A percentile compares a stretch with the other conserved stretches of the same genome.
These are phyloP conservation scores for Paraurostyla sp. DNA, from an alignment of 73 alveolate genomes.

Conservation along the genomic window DNA sequence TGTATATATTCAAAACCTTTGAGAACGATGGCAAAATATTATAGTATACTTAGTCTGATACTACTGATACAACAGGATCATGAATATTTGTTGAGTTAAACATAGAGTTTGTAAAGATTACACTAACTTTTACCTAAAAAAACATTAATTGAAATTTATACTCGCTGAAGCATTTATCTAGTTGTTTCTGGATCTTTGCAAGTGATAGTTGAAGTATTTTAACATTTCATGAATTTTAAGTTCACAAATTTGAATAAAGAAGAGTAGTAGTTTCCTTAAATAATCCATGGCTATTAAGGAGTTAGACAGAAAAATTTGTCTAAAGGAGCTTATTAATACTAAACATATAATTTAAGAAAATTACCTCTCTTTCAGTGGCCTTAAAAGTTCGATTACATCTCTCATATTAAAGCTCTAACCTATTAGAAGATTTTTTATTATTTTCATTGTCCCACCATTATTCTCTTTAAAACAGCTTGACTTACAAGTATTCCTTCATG, in stretches of 20 bases:
- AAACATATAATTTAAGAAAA: neutral
- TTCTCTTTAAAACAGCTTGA: neutral
- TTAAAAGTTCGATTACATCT: neutral
- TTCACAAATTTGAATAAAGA: neutral
- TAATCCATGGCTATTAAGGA: neutral
- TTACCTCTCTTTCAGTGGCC: conserved; percentile 8
- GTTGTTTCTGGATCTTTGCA: conserved; percentile 1
- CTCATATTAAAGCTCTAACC: neutral
- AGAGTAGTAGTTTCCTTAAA: conserved; percentile 1
- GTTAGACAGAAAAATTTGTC: neutral
- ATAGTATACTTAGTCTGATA: neutral
- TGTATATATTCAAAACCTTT: neutral
- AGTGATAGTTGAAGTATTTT: neutral
- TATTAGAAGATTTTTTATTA: neutral
- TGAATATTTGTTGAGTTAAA: neutral
- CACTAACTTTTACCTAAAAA: neutral
- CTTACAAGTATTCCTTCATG: neutral
- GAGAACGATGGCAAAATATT: neutral
- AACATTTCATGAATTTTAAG: neutral
- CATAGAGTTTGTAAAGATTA: conserved; percentile 18
- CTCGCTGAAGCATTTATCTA: neutral
- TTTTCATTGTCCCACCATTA: neutral
- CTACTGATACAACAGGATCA: neutral
- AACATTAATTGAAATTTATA: neutral
- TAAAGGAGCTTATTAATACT: neutral